Base-by-base conservation (phyloP, 129 eudicot species). In the Centaurea solstitialis region DNA sequence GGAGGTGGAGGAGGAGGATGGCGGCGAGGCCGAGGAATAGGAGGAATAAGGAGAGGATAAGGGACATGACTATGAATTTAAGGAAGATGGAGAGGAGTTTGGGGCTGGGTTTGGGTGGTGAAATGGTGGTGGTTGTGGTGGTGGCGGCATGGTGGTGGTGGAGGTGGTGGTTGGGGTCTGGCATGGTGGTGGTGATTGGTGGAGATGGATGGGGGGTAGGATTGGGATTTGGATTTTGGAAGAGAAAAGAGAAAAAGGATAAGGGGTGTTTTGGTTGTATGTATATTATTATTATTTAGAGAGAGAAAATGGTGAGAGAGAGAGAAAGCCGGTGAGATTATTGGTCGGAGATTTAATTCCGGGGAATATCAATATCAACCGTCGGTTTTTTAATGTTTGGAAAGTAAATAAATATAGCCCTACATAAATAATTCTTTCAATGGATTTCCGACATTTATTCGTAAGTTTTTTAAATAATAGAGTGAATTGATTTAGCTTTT, bases 21-120 rank as follows among this genome's bases (percentile, higher is more conserved):
- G 93, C 90, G 35, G 97, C 97, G 73, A 94, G 85, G 73, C 98
- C 96, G 17, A 94, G 75, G 85, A 94, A 92, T 72, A 94, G 75
- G 85, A 93, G 90, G 91, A 94, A 94, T 47, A 89, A 79, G 75
- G 94, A 86, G 22, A 89, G 70, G 9, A 90, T 81, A 26, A 89
- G 72, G 41, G 82, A 76, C 97, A 90, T 92, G 74, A 90, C 81
- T 8, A 90, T 72, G 85, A 89, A 83, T 82, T 90, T 93, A 30
- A 94, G 86, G 82, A 94, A 47, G 40, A 90, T 57, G 12, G 90
- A 79, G n/a, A 92, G 84, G 68, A 92, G 68, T 41, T 83, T 86
- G 5, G 86, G 89, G 88, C 77, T 76, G 53, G 90, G 87, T 64
- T 90, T 83, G 41, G 86, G 86, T 4, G 86, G 75, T 15, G 68